phyloP scores from a whole-genome alignment of 139 green algal species.

The Zygnema cylindricum region DNA sequence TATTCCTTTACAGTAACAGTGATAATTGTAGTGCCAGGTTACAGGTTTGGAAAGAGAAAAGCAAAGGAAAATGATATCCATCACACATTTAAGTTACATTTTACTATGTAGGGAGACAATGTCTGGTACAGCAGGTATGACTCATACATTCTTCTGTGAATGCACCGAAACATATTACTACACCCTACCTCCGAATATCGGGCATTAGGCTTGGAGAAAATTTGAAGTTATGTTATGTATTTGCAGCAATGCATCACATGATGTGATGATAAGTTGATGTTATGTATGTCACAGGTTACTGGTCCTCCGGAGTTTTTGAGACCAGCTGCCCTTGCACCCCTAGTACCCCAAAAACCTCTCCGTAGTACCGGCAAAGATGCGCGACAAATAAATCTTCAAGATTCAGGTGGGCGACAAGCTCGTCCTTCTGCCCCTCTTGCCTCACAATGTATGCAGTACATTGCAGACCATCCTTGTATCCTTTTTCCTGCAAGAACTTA shows the following conservation, averaged over 20 bases:
- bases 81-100: too few species aligned
- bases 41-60: too few species aligned
- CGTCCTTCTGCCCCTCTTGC: too few species aligned
- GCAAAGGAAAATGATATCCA: too few species aligned
- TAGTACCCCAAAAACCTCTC: background rate
- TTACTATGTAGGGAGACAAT: too few species aligned
- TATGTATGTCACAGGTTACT: background rate
- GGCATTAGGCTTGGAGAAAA: background rate
- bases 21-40: too few species aligned
- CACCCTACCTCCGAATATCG: background rate
- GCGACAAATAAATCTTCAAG: too few species aligned
- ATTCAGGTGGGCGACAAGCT: too few species aligned
- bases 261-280: background rate
- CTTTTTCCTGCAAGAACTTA: background rate
- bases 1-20: too few species aligned
- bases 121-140: background rate
- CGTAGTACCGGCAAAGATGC: background rate
- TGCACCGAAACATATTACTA: background rate
- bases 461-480: background rate
- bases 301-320: conserved; percentile 13
- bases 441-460: background rate
- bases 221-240: background rate
- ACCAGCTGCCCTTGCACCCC: background rate
- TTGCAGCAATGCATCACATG: too few species aligned
- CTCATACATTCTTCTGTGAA: background rate